Evolutionary conservation across 1,139 yeast species (phyloP).

Genomic region (Candida mesenterica): DNA sequence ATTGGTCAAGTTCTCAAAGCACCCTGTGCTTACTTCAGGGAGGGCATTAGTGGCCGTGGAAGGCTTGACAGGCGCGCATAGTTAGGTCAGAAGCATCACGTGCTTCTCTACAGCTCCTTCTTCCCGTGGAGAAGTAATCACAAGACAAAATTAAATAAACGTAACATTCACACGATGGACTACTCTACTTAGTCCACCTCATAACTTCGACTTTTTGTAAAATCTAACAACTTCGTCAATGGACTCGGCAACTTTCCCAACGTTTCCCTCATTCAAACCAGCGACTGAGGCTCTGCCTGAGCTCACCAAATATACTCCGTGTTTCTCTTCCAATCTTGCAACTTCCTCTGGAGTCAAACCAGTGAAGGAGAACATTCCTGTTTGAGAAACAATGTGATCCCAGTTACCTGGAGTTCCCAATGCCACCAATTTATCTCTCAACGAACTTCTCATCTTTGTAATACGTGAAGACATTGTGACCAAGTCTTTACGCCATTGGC

Average conservation of each 20-base stretch:
- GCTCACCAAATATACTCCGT: slow-evolving; percentile 74
- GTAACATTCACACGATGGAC: no score
- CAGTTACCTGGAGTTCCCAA: slow-evolving; percentile 85
- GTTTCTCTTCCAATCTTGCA: slow-evolving; percentile 68
- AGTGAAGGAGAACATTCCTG: slow-evolving; percentile 97
- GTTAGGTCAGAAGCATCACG: no score
- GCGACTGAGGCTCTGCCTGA: slow-evolving; percentile 95
- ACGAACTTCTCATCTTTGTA: slow-evolving; percentile 66
- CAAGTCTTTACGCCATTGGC: slow-evolving; percentile 86
- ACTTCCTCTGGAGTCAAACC: slow-evolving; percentile 83
- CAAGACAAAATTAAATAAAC: no score
- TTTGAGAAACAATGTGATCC: slow-evolving; percentile 90
- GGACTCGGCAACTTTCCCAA: slow-evolving; percentile 76
- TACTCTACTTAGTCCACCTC: no score
- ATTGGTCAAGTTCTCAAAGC: no score
- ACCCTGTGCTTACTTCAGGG: no score
- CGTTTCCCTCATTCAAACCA: slow-evolving; percentile 82
- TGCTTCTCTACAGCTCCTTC: no score
- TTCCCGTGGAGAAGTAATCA: no score
- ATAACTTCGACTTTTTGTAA: slow-evolving; percentile 29
- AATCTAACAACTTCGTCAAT: slow-evolving; percentile 73
- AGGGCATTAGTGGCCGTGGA: no score
- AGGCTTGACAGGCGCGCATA: no score
- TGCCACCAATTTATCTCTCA: slow-evolving; percentile 57
- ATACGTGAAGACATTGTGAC: slow-evolving; percentile 87